Evolutionary conservation across 306 rosid genomes (phyloP), one percentile per base, ranked within the genome.

Genomic region (Mimosa bimucronata): DNA sequence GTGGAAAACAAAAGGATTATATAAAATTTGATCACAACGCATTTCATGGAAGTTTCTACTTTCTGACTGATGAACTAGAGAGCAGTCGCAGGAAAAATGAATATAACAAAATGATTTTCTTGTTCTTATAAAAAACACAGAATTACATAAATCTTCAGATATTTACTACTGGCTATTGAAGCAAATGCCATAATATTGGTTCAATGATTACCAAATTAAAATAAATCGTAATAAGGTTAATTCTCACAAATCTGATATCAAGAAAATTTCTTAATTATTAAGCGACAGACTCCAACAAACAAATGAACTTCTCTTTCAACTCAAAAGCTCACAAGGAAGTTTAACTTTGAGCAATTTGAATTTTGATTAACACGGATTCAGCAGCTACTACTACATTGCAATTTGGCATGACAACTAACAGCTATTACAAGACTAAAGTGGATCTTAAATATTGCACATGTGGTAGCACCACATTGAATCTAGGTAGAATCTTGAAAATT

Each of bases 291-390:
- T 58, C 67, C 30, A 26, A 61, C 74, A 72, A 77, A 45, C 66
- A 62, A 45, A 40, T 78, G 40, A 79, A 65, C 75, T 57, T 29
- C 50, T 65, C 80, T 77, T 74, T 73, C 71, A 74, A 71, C 62
- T 80, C 69, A 31, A 23, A 78, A 66, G 80, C 40, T 74, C 73
- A 80, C 73, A 77, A 72, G 72, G 73, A 67, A 40, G 74, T 68
- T 38, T 61, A 29, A 28, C 40, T 61, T 14, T 31, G 26, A 79
- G 64, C 68, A 70, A 38, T 77, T 77, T 79, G 53, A 25, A 41
- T 50, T 61, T 55, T 67, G 71, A 67, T 45, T 34, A 66, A 60
- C 58, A 60, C 48, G 28, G 40, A 62, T 15, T 53, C 31, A 40
- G 75, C 34, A 40, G 66, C 40, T 60, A 64, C 16, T 42, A 68